Percentiles rank a stretch among this genome's conserved stretches.
Conservation (phyloP, 768 basidiomycete species). For the Solioccasus polychromus region DNA sequence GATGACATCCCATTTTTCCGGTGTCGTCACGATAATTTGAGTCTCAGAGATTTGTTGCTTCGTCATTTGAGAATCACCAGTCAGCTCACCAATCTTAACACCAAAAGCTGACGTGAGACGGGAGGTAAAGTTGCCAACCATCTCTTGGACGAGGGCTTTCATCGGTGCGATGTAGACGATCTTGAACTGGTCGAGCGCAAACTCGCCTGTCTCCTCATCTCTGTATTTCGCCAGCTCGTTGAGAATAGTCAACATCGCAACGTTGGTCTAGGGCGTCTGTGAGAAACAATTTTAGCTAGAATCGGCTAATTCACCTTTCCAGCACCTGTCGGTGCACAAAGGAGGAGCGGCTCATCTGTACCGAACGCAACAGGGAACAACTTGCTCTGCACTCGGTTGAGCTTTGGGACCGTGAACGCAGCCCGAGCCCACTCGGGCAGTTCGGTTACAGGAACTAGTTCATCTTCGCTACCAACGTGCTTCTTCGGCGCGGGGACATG, state of each 20-base stretch:
- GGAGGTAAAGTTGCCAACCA: constrained; percentile 90
- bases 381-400: constrained; percentile 93
- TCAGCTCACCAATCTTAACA: constrained; percentile 90
- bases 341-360: constrained; percentile 88
- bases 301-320: constrained; percentile 72
- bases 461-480: constrained; percentile 57
- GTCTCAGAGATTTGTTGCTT: constrained; percentile 96
- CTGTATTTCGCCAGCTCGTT: constrained; percentile 87
- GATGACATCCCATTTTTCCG: constrained; percentile 99
- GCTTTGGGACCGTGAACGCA: constrained; percentile 77
- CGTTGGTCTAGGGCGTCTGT: constrained; percentile 72
- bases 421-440: constrained; percentile 85
- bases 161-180: constrained; percentile 97
- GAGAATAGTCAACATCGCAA: constrained; percentile 92
- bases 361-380: constrained; percentile 92
- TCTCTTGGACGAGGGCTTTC: constrained; percentile 99
- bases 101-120: constrained; percentile 64
- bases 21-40: constrained; percentile 97
- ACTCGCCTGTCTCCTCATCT: constrained; percentile 73
- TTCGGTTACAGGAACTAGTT: constrained; percentile 66
- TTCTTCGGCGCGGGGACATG: constrained; percentile 93
- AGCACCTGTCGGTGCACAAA: constrained; percentile 98
- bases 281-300: neutral
- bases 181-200: constrained; percentile 91
- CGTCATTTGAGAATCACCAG: constrained; percentile 97